Base-by-base conservation (phyloP, 176 grass and related monocot genomes). In the Canna indica region DNA sequence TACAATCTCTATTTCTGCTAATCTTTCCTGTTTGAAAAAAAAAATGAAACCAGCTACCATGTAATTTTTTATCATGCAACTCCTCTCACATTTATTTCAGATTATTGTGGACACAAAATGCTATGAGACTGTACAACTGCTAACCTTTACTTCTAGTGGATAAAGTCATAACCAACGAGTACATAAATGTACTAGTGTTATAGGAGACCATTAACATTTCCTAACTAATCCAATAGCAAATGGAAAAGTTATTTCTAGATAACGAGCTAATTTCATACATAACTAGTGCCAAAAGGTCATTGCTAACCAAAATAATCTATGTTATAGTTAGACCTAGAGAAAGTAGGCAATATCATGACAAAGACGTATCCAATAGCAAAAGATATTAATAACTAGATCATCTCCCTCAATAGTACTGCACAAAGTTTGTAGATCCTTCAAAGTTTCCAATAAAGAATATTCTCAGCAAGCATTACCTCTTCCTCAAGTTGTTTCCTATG, bases 401-500 rank as follows among this genome's bases (percentile, higher is more conserved):
- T 38, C 36, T 3, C 36, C 36, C 36, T n/a, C 36, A 38, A 38
- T 2, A 7, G 36, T 38, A 7, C 36, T 38, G 36, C 36, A 38
- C 36, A 38, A 38, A 38, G 36, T 7, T 7, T 38, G 4, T 7
- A 38, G 47, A 50, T 20, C 18, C 18, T 50, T 20, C 15, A 18
- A 4, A 18, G 47, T 18, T 50, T 50, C 18, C 47, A 50, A 0
- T 50, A 38, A 7, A 38, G 7, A 44, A 10, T 11, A 44, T 20
- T 63, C 12, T n/a, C 9, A 66, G 34, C 20, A 66, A 25, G 35
- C 9, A 36, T 61, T 84, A 90, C 95, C 84, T 94, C 95, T 81
- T 99, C 84, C 80, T 94, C 90, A 22, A 85, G 82, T 61, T 86
- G 82, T 80, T 94, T 93, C 74, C 71, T 99, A 44, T 36, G 80